A percentile compares a stretch with the other conserved stretches of the same genome.
phyloP scores from a whole-genome alignment of 352 stramenopile species.

The Pythium coloratum region DNA sequence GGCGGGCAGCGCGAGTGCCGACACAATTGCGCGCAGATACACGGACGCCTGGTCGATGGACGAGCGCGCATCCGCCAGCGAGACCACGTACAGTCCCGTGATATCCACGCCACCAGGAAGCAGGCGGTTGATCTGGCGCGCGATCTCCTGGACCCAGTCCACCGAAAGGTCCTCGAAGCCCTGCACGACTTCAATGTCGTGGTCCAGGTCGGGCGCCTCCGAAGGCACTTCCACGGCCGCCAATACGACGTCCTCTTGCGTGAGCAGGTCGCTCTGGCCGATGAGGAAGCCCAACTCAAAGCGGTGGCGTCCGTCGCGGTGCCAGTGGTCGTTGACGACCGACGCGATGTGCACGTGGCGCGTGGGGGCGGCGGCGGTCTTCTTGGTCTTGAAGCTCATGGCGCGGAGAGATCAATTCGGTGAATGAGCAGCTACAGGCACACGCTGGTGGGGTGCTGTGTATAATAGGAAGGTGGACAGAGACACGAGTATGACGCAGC shows the following conservation, averaged over 20 bases:
- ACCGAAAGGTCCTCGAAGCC: constrained; percentile 55
- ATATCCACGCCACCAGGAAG: constrained; percentile 57
- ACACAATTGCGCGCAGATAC: constrained; percentile 53
- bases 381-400: constrained; percentile 21
- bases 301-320: constrained; percentile 22
- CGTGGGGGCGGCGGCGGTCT: neutral
- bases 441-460: no score
- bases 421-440: neutral
- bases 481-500: neutral
- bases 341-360: constrained; percentile 20
- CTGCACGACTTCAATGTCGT: constrained; percentile 34
- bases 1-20: constrained; percentile 30
- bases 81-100: constrained; percentile 61
- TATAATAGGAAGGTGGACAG: neutral
- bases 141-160: constrained; percentile 66
- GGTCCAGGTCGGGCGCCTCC: constrained; percentile 31
- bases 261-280: constrained; percentile 46
- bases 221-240: constrained; percentile 49
- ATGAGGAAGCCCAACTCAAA: constrained; percentile 69
- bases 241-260: constrained; percentile 43
- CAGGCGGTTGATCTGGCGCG: constrained; percentile 66
- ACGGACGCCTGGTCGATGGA: constrained; percentile 39
- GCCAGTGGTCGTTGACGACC: constrained; percentile 26
- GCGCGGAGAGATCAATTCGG: neutral
- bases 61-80: constrained; percentile 25